Evolutionary conservation across 306 rosid genomes (phyloP), one percentile per base, ranked within the genome.

Genomic region (Cercis canadensis): DNA sequence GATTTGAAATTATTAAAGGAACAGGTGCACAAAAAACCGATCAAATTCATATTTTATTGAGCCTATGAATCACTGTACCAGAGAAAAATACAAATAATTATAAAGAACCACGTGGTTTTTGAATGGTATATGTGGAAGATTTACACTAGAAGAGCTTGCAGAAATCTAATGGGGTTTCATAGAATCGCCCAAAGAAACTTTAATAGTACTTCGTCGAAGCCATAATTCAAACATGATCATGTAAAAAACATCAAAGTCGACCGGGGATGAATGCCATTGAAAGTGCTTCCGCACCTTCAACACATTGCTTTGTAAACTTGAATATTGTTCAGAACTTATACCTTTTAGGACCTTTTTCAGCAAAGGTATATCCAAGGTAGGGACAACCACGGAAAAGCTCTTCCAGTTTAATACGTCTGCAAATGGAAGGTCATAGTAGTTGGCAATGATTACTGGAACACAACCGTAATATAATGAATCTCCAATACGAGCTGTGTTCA

Each of bases 191-290:
- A 16, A 76, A 0, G 64, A 50, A 62, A 77, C 49, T 67, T 73
- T 75, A 12, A 83, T 63, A 16, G 85, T 69, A 79, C 90, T 86
- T 73, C 92, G 75, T 36, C 98, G 90, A 33, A 89, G 92, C 98
- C 98, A 92, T 56, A 89, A 55, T 69, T 92, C 95, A 55, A 87
- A 89, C 92, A 89, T 86, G 32, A 89, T 92, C 98, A 87, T 92
- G 69, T 87, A 75, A 74, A 92, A 92, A 37, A 88, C 88, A 69
- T 92, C 98, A 37, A 72, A 92, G 50, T 89, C 88, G 5, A 60
- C 64, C 0, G 92, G 90, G 7, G 85, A 67, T 75, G 73, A 68
- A 81, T 92, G 90, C 98, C 98, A 92, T n/a, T 84, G 83, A 67
- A 92, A 92, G 60, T 89, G 98, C 73, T 78, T 68, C 37, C 96